phyloP scores from a whole-genome alignment of 768 basidiomycete species.

The Panus rudis region DNA sequence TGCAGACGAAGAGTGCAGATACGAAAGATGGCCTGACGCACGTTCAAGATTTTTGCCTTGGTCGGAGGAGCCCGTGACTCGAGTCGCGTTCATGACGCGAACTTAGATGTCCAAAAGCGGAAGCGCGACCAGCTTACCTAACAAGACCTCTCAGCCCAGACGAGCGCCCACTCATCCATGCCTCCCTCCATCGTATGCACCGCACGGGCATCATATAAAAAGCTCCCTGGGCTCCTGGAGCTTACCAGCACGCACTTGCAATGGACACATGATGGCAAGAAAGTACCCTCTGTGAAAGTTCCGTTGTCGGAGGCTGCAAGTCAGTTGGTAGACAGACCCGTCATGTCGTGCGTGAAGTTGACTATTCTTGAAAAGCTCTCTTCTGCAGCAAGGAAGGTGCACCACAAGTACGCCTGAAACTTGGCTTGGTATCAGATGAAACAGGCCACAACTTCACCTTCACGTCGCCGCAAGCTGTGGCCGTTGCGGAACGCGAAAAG shows the following conservation, averaged over 20 bases:
- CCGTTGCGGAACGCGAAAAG: constrained; percentile 66
- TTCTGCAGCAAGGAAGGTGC: constrained; percentile 85
- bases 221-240: constrained; percentile 65
- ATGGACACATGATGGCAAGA: constrained; percentile 75
- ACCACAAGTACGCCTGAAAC: constrained; percentile 70
- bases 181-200: constrained; percentile 56
- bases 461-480: constrained; percentile 55
- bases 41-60: background rate
- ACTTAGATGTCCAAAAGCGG: constrained; percentile 1
- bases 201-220: constrained; percentile 82
- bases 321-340: constrained; percentile 34
- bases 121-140: constrained; percentile 19
- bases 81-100: background rate
- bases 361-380: constrained; percentile 40
- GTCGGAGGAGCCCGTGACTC: background rate
- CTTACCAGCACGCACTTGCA: constrained; percentile 66
- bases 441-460: constrained; percentile 81
- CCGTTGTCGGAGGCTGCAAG: constrained; percentile 53
- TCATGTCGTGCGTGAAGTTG: constrained; percentile 6
- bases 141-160: constrained; percentile 7
- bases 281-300: constrained; percentile 56
- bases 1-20: background rate
- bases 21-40: background rate
- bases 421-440: constrained; percentile 63
- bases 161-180: constrained; percentile 32